These are phyloP conservation scores for Glebionis coronaria DNA, from an alignment of 129 eudicot genomes.

Conservation along the genomic window DNA sequence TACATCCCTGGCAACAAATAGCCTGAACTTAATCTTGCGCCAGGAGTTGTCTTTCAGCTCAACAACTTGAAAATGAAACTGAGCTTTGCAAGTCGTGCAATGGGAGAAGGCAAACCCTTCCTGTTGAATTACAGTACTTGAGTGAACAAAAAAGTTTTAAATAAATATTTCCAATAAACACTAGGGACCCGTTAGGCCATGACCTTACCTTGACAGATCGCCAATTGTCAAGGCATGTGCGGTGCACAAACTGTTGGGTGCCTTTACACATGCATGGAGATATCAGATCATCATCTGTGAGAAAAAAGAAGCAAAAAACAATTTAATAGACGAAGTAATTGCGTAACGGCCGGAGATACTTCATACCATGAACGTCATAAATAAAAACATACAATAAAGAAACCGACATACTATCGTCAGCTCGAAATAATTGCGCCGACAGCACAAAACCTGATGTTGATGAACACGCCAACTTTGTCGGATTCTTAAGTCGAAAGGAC, in stretches of 20 bases:
- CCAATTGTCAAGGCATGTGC: slow-evolving; percentile 92
- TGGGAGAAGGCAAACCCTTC: slow-evolving; percentile 96
- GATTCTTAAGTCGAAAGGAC: slow-evolving; percentile 16
- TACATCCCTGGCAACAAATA: slow-evolving; percentile 85
- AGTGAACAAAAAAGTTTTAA: neutral
- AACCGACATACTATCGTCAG: slow-evolving; percentile 9
- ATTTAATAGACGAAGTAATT: neutral
- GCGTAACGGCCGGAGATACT: slow-evolving; percentile 5
- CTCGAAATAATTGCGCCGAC: slow-evolving; percentile 14
- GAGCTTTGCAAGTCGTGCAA: slow-evolving; percentile 97
- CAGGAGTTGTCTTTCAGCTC: slow-evolving; percentile 61
- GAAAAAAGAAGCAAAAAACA: neutral
- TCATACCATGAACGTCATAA: slow-evolving; percentile 16
- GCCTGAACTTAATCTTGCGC: slow-evolving; percentile 78
- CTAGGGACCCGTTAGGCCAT: neutral
- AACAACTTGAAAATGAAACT: slow-evolving; percentile 70
- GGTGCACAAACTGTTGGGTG: slow-evolving; percentile 91
- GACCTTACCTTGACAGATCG: slow-evolving; percentile 78
- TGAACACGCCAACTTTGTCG: neutral
- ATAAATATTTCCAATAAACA: neutral
- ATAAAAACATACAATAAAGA: slow-evolving; percentile 6
- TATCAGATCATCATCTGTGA: slow-evolving; percentile 65
- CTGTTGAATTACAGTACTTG: slow-evolving; percentile 31
- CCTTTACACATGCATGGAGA: slow-evolving; percentile 98
- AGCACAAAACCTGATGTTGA: slow-evolving; percentile 13